Evolutionary conservation across 75 land plant genomes (phyloP).

Genomic region (Sequoiadendron giganteum): DNA sequence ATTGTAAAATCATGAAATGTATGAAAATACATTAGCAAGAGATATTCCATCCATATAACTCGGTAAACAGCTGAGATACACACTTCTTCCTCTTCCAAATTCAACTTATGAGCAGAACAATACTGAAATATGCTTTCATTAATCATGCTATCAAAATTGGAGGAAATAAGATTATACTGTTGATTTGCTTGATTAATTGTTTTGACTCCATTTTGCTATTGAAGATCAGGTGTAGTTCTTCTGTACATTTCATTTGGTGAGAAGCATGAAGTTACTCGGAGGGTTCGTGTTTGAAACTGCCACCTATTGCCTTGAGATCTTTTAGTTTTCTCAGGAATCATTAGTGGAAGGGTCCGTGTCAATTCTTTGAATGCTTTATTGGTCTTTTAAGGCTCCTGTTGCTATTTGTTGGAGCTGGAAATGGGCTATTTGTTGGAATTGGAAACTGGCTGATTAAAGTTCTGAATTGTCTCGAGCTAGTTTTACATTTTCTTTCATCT

Average conservation of each 20-base stretch:
- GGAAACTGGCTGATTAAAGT: background rate
- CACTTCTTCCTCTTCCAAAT: background rate
- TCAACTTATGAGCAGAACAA: background rate
- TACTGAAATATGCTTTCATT: background rate
- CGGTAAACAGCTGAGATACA: background rate
- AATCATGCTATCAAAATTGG: background rate
- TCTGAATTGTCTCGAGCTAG: background rate
- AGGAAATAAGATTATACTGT: background rate
- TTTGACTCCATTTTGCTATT: background rate
- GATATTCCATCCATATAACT: background rate
- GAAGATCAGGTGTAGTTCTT: background rate
- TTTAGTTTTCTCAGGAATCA: too few species aligned
- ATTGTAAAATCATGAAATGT: background rate
- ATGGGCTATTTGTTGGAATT: background rate
- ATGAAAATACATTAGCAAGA: background rate
- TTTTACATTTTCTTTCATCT: background rate
- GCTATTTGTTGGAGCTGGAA: background rate
- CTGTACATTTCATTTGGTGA: background rate
- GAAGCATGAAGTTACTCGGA: background rate
- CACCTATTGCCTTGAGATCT: background rate
- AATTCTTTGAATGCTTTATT: background rate
- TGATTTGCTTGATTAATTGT: background rate
- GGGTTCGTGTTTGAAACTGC: background rate
- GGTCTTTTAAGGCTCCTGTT: background rate
- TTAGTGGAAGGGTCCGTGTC: background rate